Evolutionary conservation across 1,139 yeast species (phyloP).

Genomic region (Taphrina confusa): DNA sequence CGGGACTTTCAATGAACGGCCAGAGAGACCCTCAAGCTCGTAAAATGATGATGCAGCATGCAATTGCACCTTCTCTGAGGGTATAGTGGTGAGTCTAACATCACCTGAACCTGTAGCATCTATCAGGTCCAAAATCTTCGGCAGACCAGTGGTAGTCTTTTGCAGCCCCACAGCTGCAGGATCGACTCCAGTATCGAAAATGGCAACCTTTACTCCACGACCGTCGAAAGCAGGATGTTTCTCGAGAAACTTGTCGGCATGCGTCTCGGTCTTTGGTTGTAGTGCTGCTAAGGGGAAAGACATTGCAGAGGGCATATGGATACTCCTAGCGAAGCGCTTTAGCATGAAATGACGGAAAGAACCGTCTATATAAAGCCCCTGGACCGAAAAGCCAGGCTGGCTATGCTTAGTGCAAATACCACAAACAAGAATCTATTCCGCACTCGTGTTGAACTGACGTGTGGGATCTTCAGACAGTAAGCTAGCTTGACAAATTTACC

Average conservation of each 20-base stretch:
- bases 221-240: conserved; percentile 36
- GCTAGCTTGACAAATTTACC: too few species aligned
- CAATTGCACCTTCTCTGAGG: background rate
- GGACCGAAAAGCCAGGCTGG: too few species aligned
- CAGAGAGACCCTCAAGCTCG: conserved; percentile 35
- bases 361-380: too few species aligned
- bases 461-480: too few species aligned
- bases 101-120: conserved; percentile 38
- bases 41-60: background rate
- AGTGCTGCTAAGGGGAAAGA: conserved; percentile 16
- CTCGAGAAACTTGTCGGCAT: conserved; percentile 34
- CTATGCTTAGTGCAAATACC: too few species aligned
- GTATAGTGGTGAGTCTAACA: conserved; percentile 21
- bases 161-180: conserved; percentile 37
- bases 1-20: conserved; percentile 34
- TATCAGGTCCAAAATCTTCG: conserved; percentile 36
- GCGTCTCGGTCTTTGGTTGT: conserved; percentile 35
- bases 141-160: conserved; percentile 34
- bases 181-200: conserved; percentile 38
- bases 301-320: conserved; percentile 3
- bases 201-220: conserved; percentile 37
- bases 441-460: too few species aligned
- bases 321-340: conserved; percentile 8
- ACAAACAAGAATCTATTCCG: too few species aligned
- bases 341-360: background rate